Conservation (phyloP, 129 eudicot species). For the Heracleum sosnowskyi region DNA sequence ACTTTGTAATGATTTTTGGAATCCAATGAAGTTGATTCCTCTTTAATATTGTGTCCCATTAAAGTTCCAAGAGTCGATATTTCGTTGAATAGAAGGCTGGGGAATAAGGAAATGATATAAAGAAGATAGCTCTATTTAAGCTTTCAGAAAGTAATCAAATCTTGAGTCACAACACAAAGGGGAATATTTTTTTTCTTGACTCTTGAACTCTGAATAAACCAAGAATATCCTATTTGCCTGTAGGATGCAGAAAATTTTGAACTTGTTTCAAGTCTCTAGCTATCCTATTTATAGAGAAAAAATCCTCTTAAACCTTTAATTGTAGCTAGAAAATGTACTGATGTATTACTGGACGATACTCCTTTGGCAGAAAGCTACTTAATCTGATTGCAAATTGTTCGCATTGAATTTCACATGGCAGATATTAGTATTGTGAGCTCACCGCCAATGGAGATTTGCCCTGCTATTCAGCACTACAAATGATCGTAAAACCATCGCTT, state of each 20-base stretch:
- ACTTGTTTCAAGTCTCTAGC: neutral
- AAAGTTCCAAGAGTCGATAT: neutral
- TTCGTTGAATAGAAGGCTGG: too few species aligned
- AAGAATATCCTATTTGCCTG: slow-evolving; percentile 1
- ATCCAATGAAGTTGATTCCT: neutral
- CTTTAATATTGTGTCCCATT: neutral
- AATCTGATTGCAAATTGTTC: neutral
- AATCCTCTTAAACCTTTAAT: neutral
- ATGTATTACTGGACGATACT: slow-evolving; percentile 36
- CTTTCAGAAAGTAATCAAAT: neutral
- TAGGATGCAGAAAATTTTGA: neutral
- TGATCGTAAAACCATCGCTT: neutral
- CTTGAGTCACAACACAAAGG: neutral
- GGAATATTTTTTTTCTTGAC: neutral
- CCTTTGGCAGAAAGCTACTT: slow-evolving; percentile 28
- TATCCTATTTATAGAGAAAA: slow-evolving; percentile 1
- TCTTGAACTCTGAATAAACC: neutral
- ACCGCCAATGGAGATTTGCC: slow-evolving; percentile 25
- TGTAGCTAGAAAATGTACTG: slow-evolving; percentile 5
- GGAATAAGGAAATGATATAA: neutral
- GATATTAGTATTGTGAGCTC: neutral
- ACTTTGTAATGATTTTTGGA: neutral
- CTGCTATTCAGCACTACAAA: slow-evolving; percentile 24
- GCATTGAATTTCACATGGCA: neutral
- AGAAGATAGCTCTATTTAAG: neutral